Conservation (phyloP, 2,329 filamentous ascomycete species). For the Zymoseptoria crescenta region DNA sequence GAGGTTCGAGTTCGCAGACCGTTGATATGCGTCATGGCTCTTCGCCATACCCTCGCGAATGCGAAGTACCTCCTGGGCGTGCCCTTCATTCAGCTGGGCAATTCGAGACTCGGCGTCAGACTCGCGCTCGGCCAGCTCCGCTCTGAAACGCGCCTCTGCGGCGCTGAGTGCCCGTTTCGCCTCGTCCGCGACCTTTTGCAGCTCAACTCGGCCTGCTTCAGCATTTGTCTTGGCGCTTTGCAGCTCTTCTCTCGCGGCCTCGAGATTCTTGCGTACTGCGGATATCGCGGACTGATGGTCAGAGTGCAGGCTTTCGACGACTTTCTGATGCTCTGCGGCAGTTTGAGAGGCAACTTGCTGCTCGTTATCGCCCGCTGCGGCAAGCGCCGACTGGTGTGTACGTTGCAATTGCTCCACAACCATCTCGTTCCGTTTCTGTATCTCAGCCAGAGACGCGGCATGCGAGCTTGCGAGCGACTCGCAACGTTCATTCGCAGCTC, state of each 20-base stretch:
- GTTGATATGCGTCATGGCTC: no score
- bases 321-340: constrained; percentile 1
- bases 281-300: constrained; percentile 4
- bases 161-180: not conserved
- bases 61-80: not conserved
- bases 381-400: no score
- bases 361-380: no score
- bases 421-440: no score
- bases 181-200: not conserved
- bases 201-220: not conserved
- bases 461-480: not conserved
- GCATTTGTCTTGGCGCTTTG: not conserved
- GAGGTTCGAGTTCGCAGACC: not conserved
- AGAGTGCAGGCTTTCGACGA: constrained; percentile 1
- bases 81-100: not conserved
- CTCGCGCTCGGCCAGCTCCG: not conserved
- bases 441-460: no score
- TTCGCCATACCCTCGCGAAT: not conserved
- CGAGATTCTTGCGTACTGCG: not conserved
- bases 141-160: not conserved
- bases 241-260: not conserved
- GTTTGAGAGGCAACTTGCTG: constrained; percentile 1
- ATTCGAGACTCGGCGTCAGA: not conserved
- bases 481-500: not conserved
- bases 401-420: no score